Evolutionary conservation across 371 early-diverging fungal species (phyloP), one percentile per base, ranked within the genome.

Genomic region (Aphelidium insulamus): DNA sequence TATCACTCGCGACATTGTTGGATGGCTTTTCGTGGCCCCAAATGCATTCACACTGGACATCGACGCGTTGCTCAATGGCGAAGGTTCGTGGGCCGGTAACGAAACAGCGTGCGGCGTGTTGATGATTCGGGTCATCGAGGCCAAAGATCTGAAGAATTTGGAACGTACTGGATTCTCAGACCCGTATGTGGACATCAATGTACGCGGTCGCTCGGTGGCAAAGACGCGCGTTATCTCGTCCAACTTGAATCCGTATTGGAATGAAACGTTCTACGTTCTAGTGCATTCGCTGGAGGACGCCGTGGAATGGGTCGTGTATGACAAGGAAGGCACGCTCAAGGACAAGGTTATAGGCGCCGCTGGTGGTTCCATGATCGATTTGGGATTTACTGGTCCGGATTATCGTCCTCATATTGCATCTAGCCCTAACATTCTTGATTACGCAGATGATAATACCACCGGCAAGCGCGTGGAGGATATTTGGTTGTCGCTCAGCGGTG

Each of bases 91-190:
- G 4, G 34, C 46, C 0, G 18, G 38, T 27, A 38, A 46, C 49
- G 76, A 69, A 24, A 48, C 64, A 18, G 78, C 88, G 9, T 66
- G 72, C 37, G 95, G 95, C 38, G 75, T 95, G 0, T 54, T 91
- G n/a, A 66, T 72, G 19, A 54, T 86, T 27, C 69, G 66, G 3
- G 55, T 91, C 18, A 57, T 66, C 31, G 66, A 71, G n/a, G 82
- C 77, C 19, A 64, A 69, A 33, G 59, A 62, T 2, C 57, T 90
- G 32, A 69, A 69, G 41, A 73, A 79, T 44, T 54, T 58, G 21
- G 83, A 84, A 38, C 48, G 74, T 9, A 58, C 76, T 12, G 82
- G 88, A 23, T 61, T 59, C 33, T 68, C 73, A 7, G 84, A 90
- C 44, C 86, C 88, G 0, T 86, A 76, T 38, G 55, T 50, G 38